Evolutionary conservation across 306 rosid species (phyloP), one percentile per base, ranked within the genome.

Genomic region (Lupinus albus): DNA sequence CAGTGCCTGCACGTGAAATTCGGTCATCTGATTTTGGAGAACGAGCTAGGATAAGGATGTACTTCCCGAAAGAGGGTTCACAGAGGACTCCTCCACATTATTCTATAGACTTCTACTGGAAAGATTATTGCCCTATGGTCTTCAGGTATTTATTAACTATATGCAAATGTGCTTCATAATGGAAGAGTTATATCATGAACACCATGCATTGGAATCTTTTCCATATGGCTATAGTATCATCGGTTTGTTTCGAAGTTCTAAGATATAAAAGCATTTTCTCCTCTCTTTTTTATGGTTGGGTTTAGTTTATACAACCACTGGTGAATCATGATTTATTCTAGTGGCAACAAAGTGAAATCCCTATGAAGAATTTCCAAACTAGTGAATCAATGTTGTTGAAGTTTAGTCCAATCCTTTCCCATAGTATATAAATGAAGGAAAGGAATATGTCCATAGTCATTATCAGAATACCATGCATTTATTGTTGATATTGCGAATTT

Each of bases 51-150:
- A 94, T 94, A 79, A 84, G 87, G 73, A 88, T 90, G 96, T 86
- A 79, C 77, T 94, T 94, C 53, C 99, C 99, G 17, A 77, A 76
- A 72, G 81, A 74, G 69, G 99, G 99, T 44, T 90, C 99, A 42
- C 94, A 82, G 73, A 82, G 85, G 69, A 94, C 97, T 56, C 99
- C 99, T 78, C 91, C 99, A 17, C 99, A 94, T 70, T 28, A 47
- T 73, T 94, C 99, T 59, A 41, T 86, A 14, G 89, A 90, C 77
- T 94, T 94, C 76, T 72, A 80, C 71, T 94, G 99, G 99, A 94
- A 94, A 80, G 99, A 94, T 67, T 94, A 94, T 78, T 94, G 99
- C 69, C 97, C 99, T 18, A 90, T 94, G 97, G 99, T 94, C 74
- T 94, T 94, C 80, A 90, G 99, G 99, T 93, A 86, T 70, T 67